Percentiles rank a stretch among this genome's conserved stretches.
Evolutionary conservation across 345 rosid species (phyloP).

Genomic region (Rubroshorea leprosula): DNA sequence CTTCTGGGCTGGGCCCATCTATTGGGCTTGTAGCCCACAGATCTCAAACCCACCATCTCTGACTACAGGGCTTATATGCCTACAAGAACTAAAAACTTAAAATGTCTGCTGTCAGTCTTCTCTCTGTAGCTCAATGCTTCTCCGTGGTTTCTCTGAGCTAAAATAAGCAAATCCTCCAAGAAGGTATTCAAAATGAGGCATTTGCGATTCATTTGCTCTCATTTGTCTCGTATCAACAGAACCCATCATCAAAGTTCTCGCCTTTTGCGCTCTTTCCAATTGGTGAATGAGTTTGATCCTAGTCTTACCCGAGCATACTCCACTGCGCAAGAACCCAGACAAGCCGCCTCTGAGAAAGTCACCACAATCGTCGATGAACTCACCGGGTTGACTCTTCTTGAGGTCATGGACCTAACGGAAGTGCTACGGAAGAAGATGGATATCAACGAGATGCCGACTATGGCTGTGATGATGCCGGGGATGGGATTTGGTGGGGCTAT

Average conservation of each 20-base stretch:
- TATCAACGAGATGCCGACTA: conserved; percentile 62
- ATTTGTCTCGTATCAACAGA: conserved; percentile 27
- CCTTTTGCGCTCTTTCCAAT: conserved; percentile 20
- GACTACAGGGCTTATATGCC: too few species aligned
- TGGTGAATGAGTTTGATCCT: conserved; percentile 23
- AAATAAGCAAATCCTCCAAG: conserved; percentile 29
- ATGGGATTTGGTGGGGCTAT: conserved; percentile 50
- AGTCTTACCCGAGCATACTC: conserved; percentile 7
- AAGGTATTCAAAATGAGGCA: conserved; percentile 35
- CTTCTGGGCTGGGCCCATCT: too few species aligned
- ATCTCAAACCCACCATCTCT: too few species aligned
- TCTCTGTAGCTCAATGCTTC: conserved; percentile 23
- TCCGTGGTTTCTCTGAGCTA: background rate
- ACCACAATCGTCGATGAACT: conserved; percentile 56
- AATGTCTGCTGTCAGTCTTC: conserved; percentile 24
- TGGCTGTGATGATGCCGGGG: conserved; percentile 95
- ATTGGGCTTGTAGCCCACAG: too few species aligned
- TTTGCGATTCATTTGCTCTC: conserved; percentile 39
- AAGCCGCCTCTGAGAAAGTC: conserved; percentile 42
- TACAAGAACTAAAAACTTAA: too few species aligned
- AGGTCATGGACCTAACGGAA: conserved; percentile 65
- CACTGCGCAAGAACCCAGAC: conserved; percentile 19
- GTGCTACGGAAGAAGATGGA: conserved; percentile 54
- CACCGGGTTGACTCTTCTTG: conserved; percentile 66
- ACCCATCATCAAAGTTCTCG: conserved; percentile 8